Base-by-base conservation (phyloP, 129 eudicot species). In the Smallanthus sonchifolius region DNA sequence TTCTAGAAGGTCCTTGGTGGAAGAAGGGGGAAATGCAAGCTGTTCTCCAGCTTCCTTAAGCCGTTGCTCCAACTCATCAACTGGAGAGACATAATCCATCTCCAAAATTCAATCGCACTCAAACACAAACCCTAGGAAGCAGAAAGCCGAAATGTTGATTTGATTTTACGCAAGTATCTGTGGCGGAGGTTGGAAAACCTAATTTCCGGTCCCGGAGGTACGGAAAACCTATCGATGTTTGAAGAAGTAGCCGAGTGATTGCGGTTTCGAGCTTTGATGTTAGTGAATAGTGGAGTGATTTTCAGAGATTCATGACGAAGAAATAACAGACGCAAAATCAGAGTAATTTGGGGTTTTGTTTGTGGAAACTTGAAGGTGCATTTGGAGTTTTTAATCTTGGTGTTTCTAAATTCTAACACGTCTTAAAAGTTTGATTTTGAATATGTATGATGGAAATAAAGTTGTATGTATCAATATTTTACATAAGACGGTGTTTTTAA, bases 1-100 rank as follows among this genome's bases (percentile, higher is more conserved):
- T 40, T 75, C 65, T 19, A 84, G 57, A 47, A 84, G 82, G 28
- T 84, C 70, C 28, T 69, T 56, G 24, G 17, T 47, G 10, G 79
- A 66, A 55, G 85, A 42, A 72, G 75, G 83, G 65, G 78, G 78
- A 48, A 42, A 67, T 15, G 76, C 63, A 16, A 84, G 87, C 52
- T 40, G 78, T 38, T 77, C 56, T 4, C 85, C 88, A 42, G 78
- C 69, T 59, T 75, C 84, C 35, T 30, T 83, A 24, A 83, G 79
- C 62, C 75, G 75, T 20, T 74, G 57, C 63, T 81, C 84, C 67
- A 80, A 16, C 7, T 69, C 77, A 35, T 28, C 69, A 56, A 59
- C 61, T 17, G 74, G 75, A 66, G 30, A 56, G 3, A 47, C 36
- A 72, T 52, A 40, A 2, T 72, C 78, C 83, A 79, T 79, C 13